These are phyloP conservation scores for Cucumis cinereus DNA, from an alignment of 306 rosid genomes.

Conservation along the genomic window DNA sequence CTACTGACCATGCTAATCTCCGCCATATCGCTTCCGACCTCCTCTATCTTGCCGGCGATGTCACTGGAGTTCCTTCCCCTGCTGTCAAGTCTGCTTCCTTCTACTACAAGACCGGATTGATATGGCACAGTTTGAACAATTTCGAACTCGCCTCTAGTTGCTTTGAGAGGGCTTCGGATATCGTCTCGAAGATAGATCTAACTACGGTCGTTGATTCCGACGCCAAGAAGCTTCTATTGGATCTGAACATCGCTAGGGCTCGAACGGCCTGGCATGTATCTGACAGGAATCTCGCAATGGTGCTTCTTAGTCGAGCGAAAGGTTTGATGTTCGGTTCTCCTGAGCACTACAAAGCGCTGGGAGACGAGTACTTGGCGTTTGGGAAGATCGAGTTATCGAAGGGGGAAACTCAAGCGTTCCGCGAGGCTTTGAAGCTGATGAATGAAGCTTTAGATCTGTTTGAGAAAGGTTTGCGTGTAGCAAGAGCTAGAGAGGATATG, in stretches of 20 bases:
- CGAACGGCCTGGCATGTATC: slow-evolving; percentile 75
- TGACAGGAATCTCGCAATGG: slow-evolving; percentile 50
- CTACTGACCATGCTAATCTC: slow-evolving; percentile 52
- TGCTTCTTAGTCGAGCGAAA: slow-evolving; percentile 68
- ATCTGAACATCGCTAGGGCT: slow-evolving; percentile 63
- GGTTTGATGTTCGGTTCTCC: slow-evolving; percentile 41
- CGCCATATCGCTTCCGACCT: slow-evolving; percentile 73
- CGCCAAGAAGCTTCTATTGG: slow-evolving; percentile 48
- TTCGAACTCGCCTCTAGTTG: slow-evolving; percentile 77
- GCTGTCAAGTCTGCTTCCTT: slow-evolving; percentile 53
- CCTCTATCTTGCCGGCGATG: slow-evolving; percentile 35
- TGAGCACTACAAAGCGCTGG: slow-evolving; percentile 44
- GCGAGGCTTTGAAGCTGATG: slow-evolving; percentile 69
- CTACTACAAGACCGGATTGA: slow-evolving; percentile 62
- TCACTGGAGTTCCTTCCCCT: slow-evolving; percentile 54
- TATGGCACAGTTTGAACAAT: slow-evolving; percentile 55
- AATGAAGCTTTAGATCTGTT: slow-evolving; percentile 72
- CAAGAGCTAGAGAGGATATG: slow-evolving; percentile 39
- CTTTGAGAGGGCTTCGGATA: slow-evolving; percentile 73
- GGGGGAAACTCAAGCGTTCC: slow-evolving; percentile 22
- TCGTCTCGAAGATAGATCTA: slow-evolving; percentile 36
- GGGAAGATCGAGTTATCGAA: slow-evolving; percentile 47
- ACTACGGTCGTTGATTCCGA: slow-evolving; percentile 22
- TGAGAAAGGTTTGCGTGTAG: slow-evolving; percentile 51
- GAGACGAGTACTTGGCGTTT: slow-evolving; percentile 44